phyloP scores from a whole-genome alignment of 2,329 filamentous ascomycete genomes.

The Metarhizium humberi region DNA sequence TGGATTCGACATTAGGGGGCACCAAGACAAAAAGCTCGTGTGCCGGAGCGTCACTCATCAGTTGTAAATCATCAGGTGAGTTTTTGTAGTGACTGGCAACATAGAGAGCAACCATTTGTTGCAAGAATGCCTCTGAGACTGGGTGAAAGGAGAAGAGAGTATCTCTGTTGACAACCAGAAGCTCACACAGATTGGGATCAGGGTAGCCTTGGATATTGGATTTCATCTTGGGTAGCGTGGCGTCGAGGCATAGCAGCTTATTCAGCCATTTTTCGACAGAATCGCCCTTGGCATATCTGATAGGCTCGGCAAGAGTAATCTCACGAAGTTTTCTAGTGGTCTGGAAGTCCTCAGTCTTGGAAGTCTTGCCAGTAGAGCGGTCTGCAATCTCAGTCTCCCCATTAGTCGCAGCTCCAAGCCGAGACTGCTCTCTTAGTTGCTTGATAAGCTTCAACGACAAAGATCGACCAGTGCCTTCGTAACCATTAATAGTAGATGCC shows the following conservation, averaged over 20 bases:
- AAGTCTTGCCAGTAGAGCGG: constrained; percentile 64
- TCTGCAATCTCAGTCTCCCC: constrained; percentile 63
- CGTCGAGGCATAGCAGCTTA: constrained; percentile 84
- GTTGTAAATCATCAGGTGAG: constrained; percentile 91
- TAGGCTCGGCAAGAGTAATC: constrained; percentile 87
- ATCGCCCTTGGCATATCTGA: constrained; percentile 87
- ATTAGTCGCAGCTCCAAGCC: constrained; percentile 46
- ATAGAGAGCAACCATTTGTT: constrained; percentile 96
- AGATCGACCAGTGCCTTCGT: constrained; percentile 92
- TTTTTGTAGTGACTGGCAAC: constrained; percentile 98
- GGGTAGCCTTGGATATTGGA: constrained; percentile 69
- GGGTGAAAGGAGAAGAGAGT: constrained; percentile 97
- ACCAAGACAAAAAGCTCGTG: constrained; percentile 95
- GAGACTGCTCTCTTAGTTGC: constrained; percentile 87
- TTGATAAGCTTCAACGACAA: constrained; percentile 95
- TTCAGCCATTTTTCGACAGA: constrained; percentile 95
- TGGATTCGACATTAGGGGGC: constrained; percentile 69
- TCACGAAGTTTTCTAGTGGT: constrained; percentile 78
- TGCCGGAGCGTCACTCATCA: constrained; percentile 95
- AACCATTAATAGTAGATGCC: constrained; percentile 98
- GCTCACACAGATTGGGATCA: constrained; percentile 82
- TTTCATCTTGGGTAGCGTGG: constrained; percentile 73
- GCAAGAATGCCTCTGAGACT: constrained; percentile 91
- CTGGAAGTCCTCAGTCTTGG: constrained; percentile 53
- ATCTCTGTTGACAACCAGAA: constrained; percentile 91